These are phyloP conservation scores for Lotus japonicus DNA, from an alignment of 306 rosid species.

Conservation along the genomic window DNA sequence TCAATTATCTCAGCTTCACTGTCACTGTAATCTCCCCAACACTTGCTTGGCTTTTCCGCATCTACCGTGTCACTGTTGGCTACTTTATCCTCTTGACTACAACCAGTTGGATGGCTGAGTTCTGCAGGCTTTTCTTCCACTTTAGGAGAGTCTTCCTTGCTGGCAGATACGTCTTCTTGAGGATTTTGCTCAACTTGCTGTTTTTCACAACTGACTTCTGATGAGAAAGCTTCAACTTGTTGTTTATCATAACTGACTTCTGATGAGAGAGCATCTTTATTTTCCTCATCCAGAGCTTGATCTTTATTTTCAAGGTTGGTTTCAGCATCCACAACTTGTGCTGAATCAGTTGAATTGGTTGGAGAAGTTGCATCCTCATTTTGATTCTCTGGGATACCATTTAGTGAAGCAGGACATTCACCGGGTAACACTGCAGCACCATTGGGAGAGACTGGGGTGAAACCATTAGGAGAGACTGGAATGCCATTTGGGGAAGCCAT, in stretches of 20 bases:
- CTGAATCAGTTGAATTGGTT: constrained; percentile 40
- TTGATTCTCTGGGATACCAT: constrained; percentile 44
- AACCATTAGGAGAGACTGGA: constrained; percentile 53
- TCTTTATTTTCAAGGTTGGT: constrained; percentile 27
- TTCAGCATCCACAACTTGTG: constrained; percentile 32
- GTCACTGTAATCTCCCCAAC: constrained; percentile 98
- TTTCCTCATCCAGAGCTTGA: constrained; percentile 32
- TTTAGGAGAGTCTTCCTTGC: constrained; percentile 23
- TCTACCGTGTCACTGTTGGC: constrained; percentile 21
- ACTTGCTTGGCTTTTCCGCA: constrained; percentile 49
- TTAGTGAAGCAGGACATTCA: constrained; percentile 44
- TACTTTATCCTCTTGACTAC: constrained; percentile 27
- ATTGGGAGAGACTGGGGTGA: constrained; percentile 54
- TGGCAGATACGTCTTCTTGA: constrained; percentile 36
- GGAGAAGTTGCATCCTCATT: constrained; percentile 54
- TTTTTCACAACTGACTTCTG: constrained; percentile 37
- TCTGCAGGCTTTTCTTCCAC: constrained; percentile 45
- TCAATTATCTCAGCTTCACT: constrained; percentile 62
- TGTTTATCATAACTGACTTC: too few relatives aligned
- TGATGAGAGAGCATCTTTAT: constrained; percentile 21
- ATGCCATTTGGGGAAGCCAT: constrained; percentile 49
- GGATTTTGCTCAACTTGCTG: constrained; percentile 35
- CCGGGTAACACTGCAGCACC: constrained; percentile 44
- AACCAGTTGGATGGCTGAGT: constrained; percentile 20
- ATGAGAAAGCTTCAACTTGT: constrained; percentile 27